Evolutionary conservation across 2,329 filamentous ascomycete species (phyloP).

Genomic region (Eurotiales sp.): DNA sequence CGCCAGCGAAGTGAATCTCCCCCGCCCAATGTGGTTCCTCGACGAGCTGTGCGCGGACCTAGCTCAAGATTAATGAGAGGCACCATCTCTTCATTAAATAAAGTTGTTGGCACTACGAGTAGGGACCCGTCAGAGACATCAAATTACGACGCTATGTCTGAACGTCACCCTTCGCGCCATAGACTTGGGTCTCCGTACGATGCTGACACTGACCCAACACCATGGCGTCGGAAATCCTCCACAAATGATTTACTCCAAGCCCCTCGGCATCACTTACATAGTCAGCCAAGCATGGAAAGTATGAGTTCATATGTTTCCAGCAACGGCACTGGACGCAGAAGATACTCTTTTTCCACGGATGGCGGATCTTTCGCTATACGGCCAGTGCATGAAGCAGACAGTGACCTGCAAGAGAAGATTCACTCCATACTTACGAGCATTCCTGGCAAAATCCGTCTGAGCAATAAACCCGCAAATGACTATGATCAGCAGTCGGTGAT

Average conservation of each 20-base stretch:
- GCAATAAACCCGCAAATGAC: conserved; percentile 45
- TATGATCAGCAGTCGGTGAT: conserved; percentile 28
- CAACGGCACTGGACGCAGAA: conserved; percentile 8
- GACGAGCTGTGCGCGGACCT: conserved; percentile 13
- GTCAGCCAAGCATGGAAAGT: conserved; percentile 14
- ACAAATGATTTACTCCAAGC: conserved; percentile 9
- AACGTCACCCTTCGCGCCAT: conserved; percentile 9
- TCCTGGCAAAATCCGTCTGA: conserved; percentile 73
- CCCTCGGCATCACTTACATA: conserved; percentile 11
- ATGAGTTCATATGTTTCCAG: conserved; percentile 14
- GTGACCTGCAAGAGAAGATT: conserved; percentile 75
- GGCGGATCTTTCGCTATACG: conserved; percentile 39
- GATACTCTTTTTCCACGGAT: conserved; percentile 19
- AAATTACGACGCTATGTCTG: not conserved
- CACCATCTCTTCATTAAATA: conserved; percentile 15
- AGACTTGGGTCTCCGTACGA: conserved; percentile 15
- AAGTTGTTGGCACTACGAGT: conserved; percentile 6
- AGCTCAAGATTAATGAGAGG: conserved; percentile 15
- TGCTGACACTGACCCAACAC: not conserved
- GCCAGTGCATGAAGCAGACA: conserved; percentile 49
- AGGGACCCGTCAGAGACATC: conserved; percentile 7
- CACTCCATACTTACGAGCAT: conserved; percentile 73
- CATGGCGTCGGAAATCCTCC: conserved; percentile 11
- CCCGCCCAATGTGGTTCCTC: conserved; percentile 11
- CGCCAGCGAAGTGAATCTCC: conserved; percentile 13